Percentiles rank a stretch among this genome's conserved stretches.
Evolutionary conservation across 73 alveolate genomes (phyloP).

Genomic region (Paramecium tetraurelia): DNA sequence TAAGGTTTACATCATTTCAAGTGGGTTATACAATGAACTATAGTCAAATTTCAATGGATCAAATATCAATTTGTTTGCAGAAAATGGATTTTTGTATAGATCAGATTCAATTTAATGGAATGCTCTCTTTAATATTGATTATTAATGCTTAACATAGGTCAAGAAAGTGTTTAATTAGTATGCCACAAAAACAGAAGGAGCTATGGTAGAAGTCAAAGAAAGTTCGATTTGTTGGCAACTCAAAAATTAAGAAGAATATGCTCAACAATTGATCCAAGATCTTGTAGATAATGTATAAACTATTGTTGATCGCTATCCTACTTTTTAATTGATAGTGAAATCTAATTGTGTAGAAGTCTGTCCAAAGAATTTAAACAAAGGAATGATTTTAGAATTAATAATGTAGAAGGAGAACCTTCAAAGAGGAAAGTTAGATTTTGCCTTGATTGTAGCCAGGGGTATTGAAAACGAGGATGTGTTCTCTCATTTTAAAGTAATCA

Average conservation of each 20-base stretch:
- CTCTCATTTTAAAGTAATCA: background rate
- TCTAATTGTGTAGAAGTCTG: background rate
- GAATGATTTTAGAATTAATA: background rate
- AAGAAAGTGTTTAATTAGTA: background rate
- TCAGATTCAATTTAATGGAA: background rate
- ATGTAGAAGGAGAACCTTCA: background rate
- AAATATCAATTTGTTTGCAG: slow-evolving; percentile 26
- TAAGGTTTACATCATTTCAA: background rate
- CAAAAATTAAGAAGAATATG: background rate
- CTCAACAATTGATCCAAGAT: background rate
- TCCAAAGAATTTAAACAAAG: slow-evolving; percentile 29
- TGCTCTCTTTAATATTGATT: background rate
- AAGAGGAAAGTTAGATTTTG: slow-evolving; percentile 23
- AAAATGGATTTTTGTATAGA: slow-evolving; percentile 26
- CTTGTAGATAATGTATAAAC: background rate
- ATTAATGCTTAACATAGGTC: background rate
- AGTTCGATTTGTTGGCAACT: background rate
- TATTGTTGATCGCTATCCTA: background rate
- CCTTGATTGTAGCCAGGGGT: background rate
- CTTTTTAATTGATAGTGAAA: background rate
- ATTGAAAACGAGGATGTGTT: background rate
- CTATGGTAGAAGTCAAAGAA: background rate
- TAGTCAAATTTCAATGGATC: background rate
- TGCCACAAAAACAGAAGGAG: slow-evolving; percentile 16
- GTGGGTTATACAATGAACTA: slow-evolving; percentile 10